These are phyloP conservation scores for Penicillium soppii DNA, from an alignment of 495 filamentous ascomycete genomes.

Conservation along the genomic window DNA sequence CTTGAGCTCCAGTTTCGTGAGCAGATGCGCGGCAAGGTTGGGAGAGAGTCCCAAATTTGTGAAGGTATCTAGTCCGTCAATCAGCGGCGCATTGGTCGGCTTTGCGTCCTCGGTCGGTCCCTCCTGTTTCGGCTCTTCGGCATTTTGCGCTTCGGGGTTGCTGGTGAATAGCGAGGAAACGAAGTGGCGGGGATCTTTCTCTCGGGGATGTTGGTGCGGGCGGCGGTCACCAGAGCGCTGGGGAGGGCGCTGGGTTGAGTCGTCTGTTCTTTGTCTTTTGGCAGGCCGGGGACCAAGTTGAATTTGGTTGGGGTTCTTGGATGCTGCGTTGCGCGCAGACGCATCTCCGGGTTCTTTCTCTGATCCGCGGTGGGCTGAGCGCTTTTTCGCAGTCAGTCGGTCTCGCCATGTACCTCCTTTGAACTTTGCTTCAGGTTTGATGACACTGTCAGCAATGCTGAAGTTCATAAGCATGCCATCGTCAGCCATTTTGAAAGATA, in stretches of 20 bases:
- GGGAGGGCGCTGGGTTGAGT: constrained; percentile 11
- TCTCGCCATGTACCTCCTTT: constrained; percentile 92
- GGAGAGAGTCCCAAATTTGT: constrained; percentile 76
- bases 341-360: constrained; percentile 26
- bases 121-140: constrained; percentile 41
- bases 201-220: constrained; percentile 22
- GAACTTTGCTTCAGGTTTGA: constrained; percentile 65
- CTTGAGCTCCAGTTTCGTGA: constrained; percentile 82
- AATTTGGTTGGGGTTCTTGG: constrained; percentile 42
- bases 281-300: constrained; percentile 32
- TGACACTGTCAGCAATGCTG: constrained; percentile 61
- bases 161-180: constrained; percentile 89
- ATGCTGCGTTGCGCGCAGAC: constrained; percentile 15
- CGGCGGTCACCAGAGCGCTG: constrained; percentile 14
- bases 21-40: constrained; percentile 74
- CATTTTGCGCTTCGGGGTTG: constrained; percentile 69
- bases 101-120: constrained; percentile 55
- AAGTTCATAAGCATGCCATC: constrained; percentile 96
- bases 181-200: constrained; percentile 52
- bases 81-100: constrained; percentile 95
- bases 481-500: constrained; percentile 68
- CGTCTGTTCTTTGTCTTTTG: constrained; percentile 40
- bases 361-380: constrained; percentile 49
- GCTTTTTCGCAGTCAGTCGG: constrained; percentile 75
- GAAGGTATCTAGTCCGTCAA: constrained; percentile 79